Evolutionary conservation across 805 yeast species (phyloP).

Genomic region (Zygotorulaspora sp.): DNA sequence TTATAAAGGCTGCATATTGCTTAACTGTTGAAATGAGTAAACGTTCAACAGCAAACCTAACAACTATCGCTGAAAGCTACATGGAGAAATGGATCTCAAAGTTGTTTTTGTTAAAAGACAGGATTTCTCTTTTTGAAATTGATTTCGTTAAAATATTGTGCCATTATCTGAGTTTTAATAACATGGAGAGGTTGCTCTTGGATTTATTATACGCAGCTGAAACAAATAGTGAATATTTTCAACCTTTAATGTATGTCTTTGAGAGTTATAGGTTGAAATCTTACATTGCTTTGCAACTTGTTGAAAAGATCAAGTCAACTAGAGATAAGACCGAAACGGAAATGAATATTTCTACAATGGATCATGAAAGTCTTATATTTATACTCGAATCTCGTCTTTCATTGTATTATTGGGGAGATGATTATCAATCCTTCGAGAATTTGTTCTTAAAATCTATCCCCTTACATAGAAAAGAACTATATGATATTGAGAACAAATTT

Average conservation of each 20-base stretch:
- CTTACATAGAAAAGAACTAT: slow-evolving; percentile 17
- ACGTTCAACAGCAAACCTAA: slow-evolving; percentile 31
- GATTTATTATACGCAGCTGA: slow-evolving; percentile 9
- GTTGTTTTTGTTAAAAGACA: not conserved
- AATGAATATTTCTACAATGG: slow-evolving; percentile 6
- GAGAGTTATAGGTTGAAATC: slow-evolving; percentile 16
- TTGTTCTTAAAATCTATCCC: slow-evolving; percentile 20
- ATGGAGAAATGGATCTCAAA: slow-evolving; percentile 31
- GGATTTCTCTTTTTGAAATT: slow-evolving; percentile 23
- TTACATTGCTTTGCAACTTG: slow-evolving; percentile 19
- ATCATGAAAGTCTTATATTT: slow-evolving; percentile 14
- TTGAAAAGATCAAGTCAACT: slow-evolving; percentile 3
- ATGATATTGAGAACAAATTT: slow-evolving; percentile 24
- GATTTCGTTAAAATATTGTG: slow-evolving; percentile 23
- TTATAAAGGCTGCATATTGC: slow-evolving; percentile 35
- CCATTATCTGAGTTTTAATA: slow-evolving; percentile 26
- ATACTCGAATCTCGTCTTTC: slow-evolving; percentile 10
- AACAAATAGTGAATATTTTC: slow-evolving; percentile 9
- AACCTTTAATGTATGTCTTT: slow-evolving; percentile 9
- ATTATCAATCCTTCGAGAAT: slow-evolving; percentile 15
- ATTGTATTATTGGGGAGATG: slow-evolving; percentile 14
- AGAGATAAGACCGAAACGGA: slow-evolving; percentile 1
- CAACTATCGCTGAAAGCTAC: slow-evolving; percentile 32
- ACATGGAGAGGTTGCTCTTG: slow-evolving; percentile 22
- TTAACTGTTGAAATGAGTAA: slow-evolving; percentile 35